Percentiles rank a stretch among this genome's conserved stretches.
Conservation (phyloP, 192 early-diverging fungal genomes). For the Mortierella hygrophila region DNA sequence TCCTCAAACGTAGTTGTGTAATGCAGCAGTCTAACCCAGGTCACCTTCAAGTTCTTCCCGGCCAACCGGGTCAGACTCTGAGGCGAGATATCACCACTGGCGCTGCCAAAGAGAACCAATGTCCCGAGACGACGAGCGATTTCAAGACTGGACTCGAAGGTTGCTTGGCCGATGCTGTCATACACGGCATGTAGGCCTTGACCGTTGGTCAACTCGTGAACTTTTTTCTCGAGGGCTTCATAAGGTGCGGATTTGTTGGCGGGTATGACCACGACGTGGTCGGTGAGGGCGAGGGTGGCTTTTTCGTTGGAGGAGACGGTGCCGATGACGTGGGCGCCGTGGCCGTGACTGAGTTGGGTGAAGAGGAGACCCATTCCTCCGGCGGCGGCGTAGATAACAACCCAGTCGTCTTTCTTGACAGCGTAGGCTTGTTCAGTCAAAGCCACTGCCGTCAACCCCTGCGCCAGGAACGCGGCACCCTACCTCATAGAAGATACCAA, state of each 20-base stretch:
- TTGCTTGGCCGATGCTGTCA: constrained; percentile 89
- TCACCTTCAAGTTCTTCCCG: constrained; percentile 75
- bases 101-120: constrained; percentile 88
- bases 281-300: constrained; percentile 65
- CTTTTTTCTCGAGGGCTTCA: constrained; percentile 70
- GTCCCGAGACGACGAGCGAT: constrained; percentile 71
- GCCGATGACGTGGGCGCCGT: constrained; percentile 90
- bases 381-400: constrained; percentile 90
- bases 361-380: constrained; percentile 87
- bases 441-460: constrained; percentile 84
- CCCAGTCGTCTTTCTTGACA: constrained; percentile 77
- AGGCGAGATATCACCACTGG: constrained; percentile 79
- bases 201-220: constrained; percentile 76
- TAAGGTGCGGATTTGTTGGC: constrained; percentile 11
- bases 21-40: constrained; percentile 76
- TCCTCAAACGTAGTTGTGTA: constrained; percentile 76
- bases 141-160: constrained; percentile 77
- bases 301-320: constrained; percentile 80
- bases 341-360: constrained; percentile 74
- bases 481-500: neutral
- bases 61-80: constrained; percentile 63
- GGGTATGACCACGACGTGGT: constrained; percentile 78
- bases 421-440: constrained; percentile 73
- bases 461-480: constrained; percentile 60
- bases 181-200: constrained; percentile 82